Conservation (phyloP, 2,329 filamentous ascomycete genomes). For the Aspergillus felis region DNA sequence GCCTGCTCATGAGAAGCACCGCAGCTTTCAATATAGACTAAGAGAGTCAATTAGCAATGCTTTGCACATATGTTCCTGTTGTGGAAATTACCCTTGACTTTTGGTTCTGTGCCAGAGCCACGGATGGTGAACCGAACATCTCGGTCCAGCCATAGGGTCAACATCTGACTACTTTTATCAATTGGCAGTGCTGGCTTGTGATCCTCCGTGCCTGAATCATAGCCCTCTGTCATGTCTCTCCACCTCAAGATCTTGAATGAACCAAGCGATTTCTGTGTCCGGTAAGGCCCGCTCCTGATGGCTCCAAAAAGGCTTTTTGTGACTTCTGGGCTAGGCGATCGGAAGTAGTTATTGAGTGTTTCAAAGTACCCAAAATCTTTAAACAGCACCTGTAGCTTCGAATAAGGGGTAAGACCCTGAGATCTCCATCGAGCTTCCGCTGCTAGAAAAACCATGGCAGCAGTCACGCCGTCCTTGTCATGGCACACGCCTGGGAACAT, state of each 20-base stretch:
- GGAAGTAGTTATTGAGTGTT: constrained; percentile 61
- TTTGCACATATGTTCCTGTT: neutral
- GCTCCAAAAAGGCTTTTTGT: constrained; percentile 54
- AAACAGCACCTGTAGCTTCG: constrained; percentile 56
- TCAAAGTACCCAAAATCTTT: constrained; percentile 57
- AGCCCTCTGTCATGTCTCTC: constrained; percentile 60
- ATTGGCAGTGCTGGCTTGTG: constrained; percentile 53
- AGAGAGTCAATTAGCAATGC: neutral
- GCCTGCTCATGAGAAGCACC: constrained; percentile 33
- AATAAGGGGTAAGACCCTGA: constrained; percentile 53
- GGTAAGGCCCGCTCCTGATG: constrained; percentile 46
- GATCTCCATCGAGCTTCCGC: constrained; percentile 49
- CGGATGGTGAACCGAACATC: constrained; percentile 56
- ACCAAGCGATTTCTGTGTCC: constrained; percentile 47
- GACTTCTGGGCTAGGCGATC: constrained; percentile 51
- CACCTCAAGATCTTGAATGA: constrained; percentile 52
- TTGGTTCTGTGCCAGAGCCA: constrained; percentile 62
- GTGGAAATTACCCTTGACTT: constrained; percentile 54
- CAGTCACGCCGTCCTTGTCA: constrained; percentile 63
- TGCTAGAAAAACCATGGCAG: constrained; percentile 56
- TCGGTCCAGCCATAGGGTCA: constrained; percentile 56
- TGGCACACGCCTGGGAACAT: constrained; percentile 61
- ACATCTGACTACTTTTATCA: constrained; percentile 59
- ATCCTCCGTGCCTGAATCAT: constrained; percentile 53
- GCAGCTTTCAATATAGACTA: constrained; percentile 44